Base-by-base conservation (phyloP, 2,329 filamentous ascomycete genomes). In the Cytospora piceae region DNA sequence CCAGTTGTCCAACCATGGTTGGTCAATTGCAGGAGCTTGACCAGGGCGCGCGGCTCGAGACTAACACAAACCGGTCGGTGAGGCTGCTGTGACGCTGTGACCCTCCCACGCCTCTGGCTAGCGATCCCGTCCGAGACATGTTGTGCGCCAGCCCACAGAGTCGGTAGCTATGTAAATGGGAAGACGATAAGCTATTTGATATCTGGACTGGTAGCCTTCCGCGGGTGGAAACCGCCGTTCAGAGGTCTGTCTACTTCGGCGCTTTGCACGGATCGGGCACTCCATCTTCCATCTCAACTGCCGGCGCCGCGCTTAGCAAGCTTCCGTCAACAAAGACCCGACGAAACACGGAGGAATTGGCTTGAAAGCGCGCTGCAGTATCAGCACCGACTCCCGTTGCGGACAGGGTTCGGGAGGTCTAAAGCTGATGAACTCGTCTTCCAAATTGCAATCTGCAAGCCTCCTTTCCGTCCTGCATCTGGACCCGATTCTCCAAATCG, bases 381-480 rank as follows among this genome's bases (percentile, higher is more conserved):
- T 49, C 15, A 24, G 55, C 34, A 22, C 39, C 61, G 31, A 46
- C 22, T 22, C 9, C 17, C 53, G 22, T 22, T 42, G 34, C 29
- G n/a, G n/a, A 12, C 39, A 42, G n/a, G 31, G 22, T 39, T 22
- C 7, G 39, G 29, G 37, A 24, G 12, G 32, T 15, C 29, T 46
- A 37, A n/a, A 2, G 55, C 24, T 58, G 29, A 51, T 37, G 15
- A 27, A 34, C 31, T 32, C 27, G 34, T 24, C 14, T 60, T 53
- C 62, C 56, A 67, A 59, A 67, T 67, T 67, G 63, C 63, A 67
- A 66, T 63, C 66, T 66, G 63, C 63, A 67, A 8, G 59, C 60
- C 63, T 61, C 59, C 63, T 65, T 61, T 29, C 24, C 66, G 20
- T 46, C 22, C 56, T 63, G 58, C 63, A 63, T 59, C 62, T 61